Base-by-base conservation (phyloP, 1,284 basidiomycete genomes). In the Malassezia sympodialis region DNA sequence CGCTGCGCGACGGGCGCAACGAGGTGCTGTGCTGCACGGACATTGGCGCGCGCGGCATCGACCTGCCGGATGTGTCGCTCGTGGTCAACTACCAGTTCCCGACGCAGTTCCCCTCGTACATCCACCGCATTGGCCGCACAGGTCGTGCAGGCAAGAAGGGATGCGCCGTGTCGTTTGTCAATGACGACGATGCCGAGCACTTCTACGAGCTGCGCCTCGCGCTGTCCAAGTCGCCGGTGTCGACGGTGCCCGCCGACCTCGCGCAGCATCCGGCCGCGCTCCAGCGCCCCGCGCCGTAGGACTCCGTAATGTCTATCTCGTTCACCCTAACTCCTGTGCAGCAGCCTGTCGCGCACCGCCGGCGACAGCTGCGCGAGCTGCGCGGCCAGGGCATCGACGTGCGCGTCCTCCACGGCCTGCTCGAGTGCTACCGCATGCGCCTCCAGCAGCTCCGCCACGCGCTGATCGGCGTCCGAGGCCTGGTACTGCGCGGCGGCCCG, bases 61-160 rank as follows among this genome's bases (percentile, higher is more conserved):
- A 99, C 77, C 89, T 98, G 4, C 87, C 90, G 60, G 88, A 98
- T 75, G 91, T 96, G 58, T 87, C 85, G 53, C 79, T 96, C 51
- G 93, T 98, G 62, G 84, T 96, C 80, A 98, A 98, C 77, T 98
- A 84, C 79, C 88, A 93, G 77, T 96, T 98, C 90, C 83, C 90
- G 10, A 85, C 83, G 67, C 87, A 86, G 26, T 96, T 99, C 75
- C 93, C 98, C 75, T 88, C 86, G 48, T 96, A 96, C 73, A 87
- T 96, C 51, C 93, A 98, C 77, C 85, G 94, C 75, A 96, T 98
- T 68, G 93, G 91, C 83, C 55, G 93, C 73, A 99, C 93, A 43
- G 93, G 93, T 69, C 86, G 93, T 78, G 93, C 94, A 14, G 93
- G 93, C 45, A 98, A 96, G 77, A 81, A 83, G 70, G 93, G 93